These are phyloP conservation scores for Trichoderma atroviride DNA, from an alignment of 2,329 filamentous ascomycete genomes.

Conservation along the genomic window DNA sequence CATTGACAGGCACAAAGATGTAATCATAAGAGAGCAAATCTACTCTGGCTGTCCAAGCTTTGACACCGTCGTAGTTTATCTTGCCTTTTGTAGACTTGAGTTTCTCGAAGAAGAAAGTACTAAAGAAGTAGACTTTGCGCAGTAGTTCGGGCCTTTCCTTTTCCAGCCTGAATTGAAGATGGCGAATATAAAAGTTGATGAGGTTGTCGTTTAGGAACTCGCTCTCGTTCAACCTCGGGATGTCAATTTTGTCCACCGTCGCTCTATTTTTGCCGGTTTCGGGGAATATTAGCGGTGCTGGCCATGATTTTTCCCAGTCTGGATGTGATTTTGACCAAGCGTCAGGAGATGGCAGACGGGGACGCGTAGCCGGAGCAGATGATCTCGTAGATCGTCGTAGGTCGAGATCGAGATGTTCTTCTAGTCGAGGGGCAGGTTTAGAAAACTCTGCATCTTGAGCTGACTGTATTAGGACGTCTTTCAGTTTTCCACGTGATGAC, in stretches of 20 bases:
- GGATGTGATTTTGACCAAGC: constrained; percentile 56
- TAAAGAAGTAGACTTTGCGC: constrained; percentile 81
- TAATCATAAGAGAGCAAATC: constrained; percentile 87
- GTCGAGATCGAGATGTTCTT: constrained; percentile 26
- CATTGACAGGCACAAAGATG: constrained; percentile 89
- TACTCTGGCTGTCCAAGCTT: constrained; percentile 82
- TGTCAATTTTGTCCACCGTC: constrained; percentile 70
- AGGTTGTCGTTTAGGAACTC: constrained; percentile 92
- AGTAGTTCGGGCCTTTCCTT: constrained; percentile 57
- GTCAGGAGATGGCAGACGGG: constrained; percentile 30
- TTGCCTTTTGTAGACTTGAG: constrained; percentile 64
- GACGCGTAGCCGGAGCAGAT: constrained; percentile 26
- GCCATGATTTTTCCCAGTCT: constrained; percentile 57
- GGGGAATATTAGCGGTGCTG: constrained; percentile 64
- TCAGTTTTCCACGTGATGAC: constrained; percentile 31
- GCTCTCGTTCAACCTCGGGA: constrained; percentile 76
- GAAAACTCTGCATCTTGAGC: background rate
- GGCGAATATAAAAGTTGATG: constrained; percentile 83
- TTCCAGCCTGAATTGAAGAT: constrained; percentile 65
- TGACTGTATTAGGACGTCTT: constrained; percentile 33
- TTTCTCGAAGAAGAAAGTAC: constrained; percentile 86
- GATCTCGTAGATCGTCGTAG: constrained; percentile 35
- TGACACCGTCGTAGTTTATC: constrained; percentile 84
- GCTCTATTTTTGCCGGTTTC: constrained; percentile 60
- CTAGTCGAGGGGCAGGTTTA: background rate